Conservation (phyloP, 2,329 filamentous ascomycete genomes). For the Neopestalotiopsis rosae region DNA sequence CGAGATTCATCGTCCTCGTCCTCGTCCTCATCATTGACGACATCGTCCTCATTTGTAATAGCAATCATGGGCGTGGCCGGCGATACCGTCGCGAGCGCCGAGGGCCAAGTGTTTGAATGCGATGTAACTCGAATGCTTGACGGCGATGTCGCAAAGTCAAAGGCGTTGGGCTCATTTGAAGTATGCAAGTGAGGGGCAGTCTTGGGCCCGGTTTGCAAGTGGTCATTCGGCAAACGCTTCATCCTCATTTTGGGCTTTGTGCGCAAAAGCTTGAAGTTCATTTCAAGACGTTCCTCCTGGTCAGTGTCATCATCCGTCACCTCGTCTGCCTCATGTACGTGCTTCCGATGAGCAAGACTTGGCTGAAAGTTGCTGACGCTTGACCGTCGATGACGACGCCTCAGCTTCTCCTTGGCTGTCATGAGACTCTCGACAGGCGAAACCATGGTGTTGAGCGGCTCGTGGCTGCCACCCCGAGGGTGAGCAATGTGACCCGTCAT, state of each 20-base stretch:
- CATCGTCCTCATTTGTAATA: slow-evolving; percentile 19
- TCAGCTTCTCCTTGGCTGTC: slow-evolving; percentile 35
- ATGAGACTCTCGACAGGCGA: slow-evolving; percentile 23
- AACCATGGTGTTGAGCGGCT: slow-evolving; percentile 24
- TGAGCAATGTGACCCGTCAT: slow-evolving; percentile 38
- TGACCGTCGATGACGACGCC: slow-evolving; percentile 49
- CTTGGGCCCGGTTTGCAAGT: slow-evolving; percentile 35
- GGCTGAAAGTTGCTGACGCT: slow-evolving; percentile 56
- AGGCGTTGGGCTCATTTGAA: slow-evolving; percentile 34
- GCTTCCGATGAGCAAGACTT: slow-evolving; percentile 38
- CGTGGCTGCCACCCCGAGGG: slow-evolving; percentile 25
- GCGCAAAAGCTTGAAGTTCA: slow-evolving; percentile 39
- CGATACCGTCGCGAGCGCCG: slow-evolving; percentile 16
- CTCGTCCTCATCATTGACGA: slow-evolving; percentile 6
- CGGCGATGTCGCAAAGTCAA: slow-evolving; percentile 44
- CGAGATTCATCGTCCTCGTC: slow-evolving; percentile 26
- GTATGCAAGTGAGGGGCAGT: slow-evolving; percentile 33
- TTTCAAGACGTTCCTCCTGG: slow-evolving; percentile 50
- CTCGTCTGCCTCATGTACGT: slow-evolving; percentile 41
- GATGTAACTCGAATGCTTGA: slow-evolving; percentile 14
- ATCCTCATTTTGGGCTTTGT: slow-evolving; percentile 45
- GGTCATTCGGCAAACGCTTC: slow-evolving; percentile 47
- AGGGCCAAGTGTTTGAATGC: neutral
- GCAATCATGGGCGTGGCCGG: slow-evolving; percentile 15
- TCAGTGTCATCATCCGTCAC: slow-evolving; percentile 51